Evolutionary conservation across 2,329 filamentous ascomycete genomes (phyloP).

Genomic region (Pleomassaria siparia): DNA sequence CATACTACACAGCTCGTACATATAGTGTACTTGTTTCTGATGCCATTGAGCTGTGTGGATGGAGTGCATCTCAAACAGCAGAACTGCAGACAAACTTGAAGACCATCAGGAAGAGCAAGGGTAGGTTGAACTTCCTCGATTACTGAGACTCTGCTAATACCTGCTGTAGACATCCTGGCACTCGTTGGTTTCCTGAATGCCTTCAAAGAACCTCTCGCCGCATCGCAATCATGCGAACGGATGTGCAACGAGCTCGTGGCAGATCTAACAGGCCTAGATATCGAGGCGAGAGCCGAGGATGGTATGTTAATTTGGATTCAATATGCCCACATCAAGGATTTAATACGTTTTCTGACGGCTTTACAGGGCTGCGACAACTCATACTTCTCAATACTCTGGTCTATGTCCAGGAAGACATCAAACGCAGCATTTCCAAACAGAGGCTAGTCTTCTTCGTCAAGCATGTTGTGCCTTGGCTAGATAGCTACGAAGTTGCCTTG

Average conservation of each 20-base stretch:
- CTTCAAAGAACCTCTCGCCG: slow-evolving; percentile 52
- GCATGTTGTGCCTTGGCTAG: slow-evolving; percentile 72
- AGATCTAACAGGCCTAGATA: slow-evolving; percentile 58
- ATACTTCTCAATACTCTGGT: slow-evolving; percentile 58
- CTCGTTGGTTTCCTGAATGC: slow-evolving; percentile 52
- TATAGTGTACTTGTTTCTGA: slow-evolving; percentile 42
- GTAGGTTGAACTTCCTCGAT: slow-evolving; percentile 5
- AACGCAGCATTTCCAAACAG: slow-evolving; percentile 57
- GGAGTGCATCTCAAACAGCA: slow-evolving; percentile 36
- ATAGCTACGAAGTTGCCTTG: slow-evolving; percentile 51
- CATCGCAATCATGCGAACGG: slow-evolving; percentile 51
- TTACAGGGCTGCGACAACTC: slow-evolving; percentile 51
- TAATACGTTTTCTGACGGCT: background rate
- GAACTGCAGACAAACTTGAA: slow-evolving; percentile 42
- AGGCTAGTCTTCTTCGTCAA: slow-evolving; percentile 81
- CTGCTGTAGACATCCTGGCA: slow-evolving; percentile 46
- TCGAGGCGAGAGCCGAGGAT: slow-evolving; percentile 46
- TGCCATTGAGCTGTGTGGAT: slow-evolving; percentile 46
- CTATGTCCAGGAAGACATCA: slow-evolving; percentile 50
- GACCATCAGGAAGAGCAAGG: slow-evolving; percentile 28
- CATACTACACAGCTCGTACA: slow-evolving; percentile 48
- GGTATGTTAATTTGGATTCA: slow-evolving; percentile 31
- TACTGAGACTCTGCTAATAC: background rate
- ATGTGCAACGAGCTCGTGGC: slow-evolving; percentile 63
- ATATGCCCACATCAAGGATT: background rate